Conservation (phyloP, 768 basidiomycete genomes). For the Macrocybe gigantea region DNA sequence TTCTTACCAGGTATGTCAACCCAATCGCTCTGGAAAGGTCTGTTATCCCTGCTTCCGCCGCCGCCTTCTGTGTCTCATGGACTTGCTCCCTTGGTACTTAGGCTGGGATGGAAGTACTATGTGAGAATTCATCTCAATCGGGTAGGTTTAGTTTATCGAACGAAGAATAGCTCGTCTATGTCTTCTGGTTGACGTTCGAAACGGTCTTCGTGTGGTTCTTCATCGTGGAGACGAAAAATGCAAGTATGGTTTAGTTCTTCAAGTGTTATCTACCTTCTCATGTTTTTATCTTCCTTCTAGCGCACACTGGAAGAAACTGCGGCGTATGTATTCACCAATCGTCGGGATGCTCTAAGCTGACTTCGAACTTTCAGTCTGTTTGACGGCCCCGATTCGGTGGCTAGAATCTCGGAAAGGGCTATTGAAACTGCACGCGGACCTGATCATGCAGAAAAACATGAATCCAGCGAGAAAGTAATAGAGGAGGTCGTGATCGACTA, state of each 20-base stretch:
- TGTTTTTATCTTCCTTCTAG: slow-evolving; percentile 14
- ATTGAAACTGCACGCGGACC: slow-evolving; percentile 16
- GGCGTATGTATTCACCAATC: slow-evolving; percentile 19
- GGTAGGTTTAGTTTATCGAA: neutral
- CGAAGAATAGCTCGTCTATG: slow-evolving; percentile 34
- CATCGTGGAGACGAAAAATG: slow-evolving; percentile 47
- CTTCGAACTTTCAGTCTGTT: slow-evolving; percentile 31
- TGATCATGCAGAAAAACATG: slow-evolving; percentile 8
- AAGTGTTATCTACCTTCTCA: neutral
- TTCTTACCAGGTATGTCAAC: slow-evolving; percentile 9
- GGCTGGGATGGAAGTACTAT: slow-evolving; percentile 62
- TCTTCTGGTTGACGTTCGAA: slow-evolving; percentile 51
- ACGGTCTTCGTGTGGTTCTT: slow-evolving; percentile 46
- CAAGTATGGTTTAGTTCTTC: slow-evolving; percentile 3
- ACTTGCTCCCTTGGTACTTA: neutral
- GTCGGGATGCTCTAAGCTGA: neutral
- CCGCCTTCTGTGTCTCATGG: no score
- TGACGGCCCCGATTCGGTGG: slow-evolving; percentile 48
- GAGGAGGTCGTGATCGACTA: slow-evolving; percentile 8
- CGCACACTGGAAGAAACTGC: slow-evolving; percentile 61
- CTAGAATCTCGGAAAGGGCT: slow-evolving; percentile 23
- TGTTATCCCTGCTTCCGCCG: no score
- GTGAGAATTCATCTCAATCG: slow-evolving; percentile 19
- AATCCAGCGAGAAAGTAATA: slow-evolving; percentile 12
- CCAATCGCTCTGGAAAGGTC: slow-evolving; percentile 28